Base-by-base conservation (phyloP, 1,284 basidiomycete species). In the Apiotrichum gracile region DNA sequence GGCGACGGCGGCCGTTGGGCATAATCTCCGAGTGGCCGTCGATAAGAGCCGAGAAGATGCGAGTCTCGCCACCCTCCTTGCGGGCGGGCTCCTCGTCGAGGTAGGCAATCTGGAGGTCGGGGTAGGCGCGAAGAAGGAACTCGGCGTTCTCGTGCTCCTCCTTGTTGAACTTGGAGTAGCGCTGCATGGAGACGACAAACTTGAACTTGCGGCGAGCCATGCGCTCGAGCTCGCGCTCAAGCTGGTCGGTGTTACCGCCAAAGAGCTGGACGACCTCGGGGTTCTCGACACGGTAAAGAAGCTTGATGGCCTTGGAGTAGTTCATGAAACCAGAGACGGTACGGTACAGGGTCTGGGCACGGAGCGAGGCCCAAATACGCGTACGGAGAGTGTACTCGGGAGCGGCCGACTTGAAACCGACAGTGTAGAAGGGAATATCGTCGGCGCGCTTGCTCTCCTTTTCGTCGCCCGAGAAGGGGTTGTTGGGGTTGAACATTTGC, bases 241-340 rank as follows among this genome's bases (percentile, higher is more conserved):
- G 82, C 72, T 86, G 91, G 75, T 98, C 94, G 19, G 94, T 97
- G 77, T 98, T 98, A 40, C 93, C 92, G 49, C 94, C 94, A 67
- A 91, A 97, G 50, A 89, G 81, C 78, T 97, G 93, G 5, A 98
- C 94, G 46, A 98, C 88, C 74, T 97, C 94, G 22, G 94, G 96
- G 78, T 97, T 98, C 79, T 98, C 96, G 52, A 98, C 94, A 62
- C 94, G 91, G 77, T 97, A 97, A 27, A 98, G 83, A n/a, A 98
- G 81, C 78, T 98, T 98, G 84, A 98, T 97, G 19, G 96, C 94
- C 81, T 98, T 98, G 67, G 89, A 85, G 76, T 98, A 98, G 80
- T 98, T 98, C 96, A 98, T 98, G 86, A 98, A 97, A 49, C 94
- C 96, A 43, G 96, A 97, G 17, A 98, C 93, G 21, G 94, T 98